Conservation (phyloP, 2,329 filamentous ascomycete species). For the Neopestalotiopsis rosae region DNA sequence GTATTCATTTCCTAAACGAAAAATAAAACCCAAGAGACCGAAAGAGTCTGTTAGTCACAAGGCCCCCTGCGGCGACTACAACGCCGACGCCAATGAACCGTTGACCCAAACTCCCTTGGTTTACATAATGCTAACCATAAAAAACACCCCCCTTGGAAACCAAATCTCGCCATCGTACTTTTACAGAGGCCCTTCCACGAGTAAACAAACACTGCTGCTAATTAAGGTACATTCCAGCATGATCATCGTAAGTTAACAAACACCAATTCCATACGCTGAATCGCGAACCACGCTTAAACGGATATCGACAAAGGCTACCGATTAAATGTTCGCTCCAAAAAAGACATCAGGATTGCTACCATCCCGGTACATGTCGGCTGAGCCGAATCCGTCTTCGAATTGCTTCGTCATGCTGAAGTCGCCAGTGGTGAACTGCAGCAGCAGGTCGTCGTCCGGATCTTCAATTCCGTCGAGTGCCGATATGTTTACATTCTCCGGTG, state of each 20-base stretch:
- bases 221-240: constrained; percentile 11
- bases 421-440: constrained; percentile 49
- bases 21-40: neutral
- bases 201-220: neutral
- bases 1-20: neutral
- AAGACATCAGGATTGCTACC: constrained; percentile 56
- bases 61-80: constrained; percentile 7
- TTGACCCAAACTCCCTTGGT: neutral
- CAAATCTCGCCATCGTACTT: neutral
- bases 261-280: constrained; percentile 9
- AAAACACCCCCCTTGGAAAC: neutral
- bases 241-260: constrained; percentile 12
- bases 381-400: constrained; percentile 58
- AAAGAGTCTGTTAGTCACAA: neutral
- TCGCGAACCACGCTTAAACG: neutral
- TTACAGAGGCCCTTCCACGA: constrained; percentile 9
- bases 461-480: constrained; percentile 30
- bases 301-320: constrained; percentile 19
- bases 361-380: constrained; percentile 56
- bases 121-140: constrained; percentile 1
- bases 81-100: constrained; percentile 14
- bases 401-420: constrained; percentile 56
- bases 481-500: constrained; percentile 37
- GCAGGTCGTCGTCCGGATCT: constrained; percentile 51
- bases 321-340: constrained; percentile 42